These are phyloP conservation scores for Torulaspora microellipsoides DNA, from an alignment of 805 yeast species.

Conservation along the genomic window DNA sequence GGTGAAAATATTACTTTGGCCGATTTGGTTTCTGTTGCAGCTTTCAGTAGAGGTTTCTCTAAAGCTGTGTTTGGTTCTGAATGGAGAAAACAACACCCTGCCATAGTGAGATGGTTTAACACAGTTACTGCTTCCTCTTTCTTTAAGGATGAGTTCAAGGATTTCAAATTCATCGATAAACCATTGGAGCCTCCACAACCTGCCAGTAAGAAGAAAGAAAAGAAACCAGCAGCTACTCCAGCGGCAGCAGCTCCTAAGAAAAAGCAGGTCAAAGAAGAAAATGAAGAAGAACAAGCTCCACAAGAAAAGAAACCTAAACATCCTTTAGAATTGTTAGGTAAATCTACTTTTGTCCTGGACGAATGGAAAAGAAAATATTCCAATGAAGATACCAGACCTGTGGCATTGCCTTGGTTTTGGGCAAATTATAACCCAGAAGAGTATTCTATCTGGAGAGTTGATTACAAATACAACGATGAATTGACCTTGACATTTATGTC, in stretches of 20 bases:
- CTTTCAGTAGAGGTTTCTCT: constrained; percentile 36
- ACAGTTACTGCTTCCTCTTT: constrained; percentile 48
- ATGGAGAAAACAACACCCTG: constrained; percentile 62
- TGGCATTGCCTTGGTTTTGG: constrained; percentile 98
- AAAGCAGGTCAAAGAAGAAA: constrained; percentile 11
- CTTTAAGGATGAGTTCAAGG: constrained; percentile 44
- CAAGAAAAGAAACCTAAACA: constrained; percentile 73
- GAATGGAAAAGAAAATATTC: constrained; percentile 97
- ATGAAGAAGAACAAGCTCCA: constrained; percentile 34
- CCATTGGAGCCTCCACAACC: constrained; percentile 52
- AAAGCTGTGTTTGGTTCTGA: constrained; percentile 52
- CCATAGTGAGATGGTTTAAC: constrained; percentile 66
- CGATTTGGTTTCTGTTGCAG: constrained; percentile 23
- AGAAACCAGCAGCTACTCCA: constrained; percentile 30
- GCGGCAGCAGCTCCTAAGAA: constrained; percentile 24
- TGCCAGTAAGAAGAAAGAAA: constrained; percentile 45
- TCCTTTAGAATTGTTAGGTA: constrained; percentile 83
- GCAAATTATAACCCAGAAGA: constrained; percentile 85
- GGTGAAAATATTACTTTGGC: constrained; percentile 57
- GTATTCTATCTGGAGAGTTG: constrained; percentile 94
- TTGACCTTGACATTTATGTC: constrained; percentile 97
- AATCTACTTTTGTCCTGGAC: constrained; percentile 64
- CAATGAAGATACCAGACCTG: constrained; percentile 93
- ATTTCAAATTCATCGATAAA: constrained; percentile 55
- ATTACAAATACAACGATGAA: constrained; percentile 97